Evolutionary conservation across 1,284 basidiomycete species (phyloP).

Genomic region (Peniophora sp.): DNA sequence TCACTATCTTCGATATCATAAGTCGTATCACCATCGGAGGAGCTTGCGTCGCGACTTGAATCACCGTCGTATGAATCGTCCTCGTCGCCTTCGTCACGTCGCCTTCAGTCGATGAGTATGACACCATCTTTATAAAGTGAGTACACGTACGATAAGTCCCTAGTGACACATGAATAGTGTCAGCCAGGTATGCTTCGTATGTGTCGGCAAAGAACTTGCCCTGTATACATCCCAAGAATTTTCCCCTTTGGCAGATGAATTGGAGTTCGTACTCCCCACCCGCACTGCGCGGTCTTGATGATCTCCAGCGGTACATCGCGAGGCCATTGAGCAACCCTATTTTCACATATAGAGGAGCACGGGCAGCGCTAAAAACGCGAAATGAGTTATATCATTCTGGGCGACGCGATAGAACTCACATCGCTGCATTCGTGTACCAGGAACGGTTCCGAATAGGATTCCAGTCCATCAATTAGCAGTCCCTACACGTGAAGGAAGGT

Average conservation of each 20-base stretch:
- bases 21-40: neutral
- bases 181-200: too few species aligned
- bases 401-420: too few species aligned
- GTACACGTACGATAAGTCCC: too few species aligned
- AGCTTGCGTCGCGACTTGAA: neutral
- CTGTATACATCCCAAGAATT: conserved; percentile 8
- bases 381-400: too few species aligned
- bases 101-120: neutral
- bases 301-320: conserved; percentile 7
- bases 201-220: too few species aligned
- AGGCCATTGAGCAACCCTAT: conserved; percentile 8
- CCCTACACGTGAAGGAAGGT: too few species aligned
- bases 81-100: neutral
- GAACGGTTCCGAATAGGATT: too few species aligned
- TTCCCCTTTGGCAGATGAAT: conserved; percentile 3
- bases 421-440: neutral
- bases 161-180: too few species aligned
- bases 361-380: neutral
- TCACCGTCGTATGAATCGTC: neutral
- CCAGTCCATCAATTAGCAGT: too few species aligned
- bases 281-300: conserved; percentile 7
- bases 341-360: neutral
- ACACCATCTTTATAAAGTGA: neutral
- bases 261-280: conserved; percentile 8
- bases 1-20: neutral